Conservation (phyloP, 2,329 filamentous ascomycete genomes). For the Exophiala lecanii-corni region DNA sequence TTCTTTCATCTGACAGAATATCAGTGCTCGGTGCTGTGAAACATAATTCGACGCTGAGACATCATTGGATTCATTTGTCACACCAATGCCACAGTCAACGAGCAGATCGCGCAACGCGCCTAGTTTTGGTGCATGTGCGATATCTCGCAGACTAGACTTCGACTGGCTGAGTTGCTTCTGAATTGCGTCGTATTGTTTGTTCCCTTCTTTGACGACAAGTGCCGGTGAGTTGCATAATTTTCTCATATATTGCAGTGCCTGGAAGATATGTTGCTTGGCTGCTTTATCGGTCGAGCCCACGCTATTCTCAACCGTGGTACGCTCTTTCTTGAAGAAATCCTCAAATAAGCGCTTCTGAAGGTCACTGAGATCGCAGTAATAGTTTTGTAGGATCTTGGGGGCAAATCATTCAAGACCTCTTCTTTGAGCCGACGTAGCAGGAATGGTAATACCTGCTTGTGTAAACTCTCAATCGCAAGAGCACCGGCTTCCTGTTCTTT, state of each 20-base stretch:
- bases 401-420: slow-evolving; percentile 91
- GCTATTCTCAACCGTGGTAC: slow-evolving; percentile 79
- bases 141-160: slow-evolving; percentile 77
- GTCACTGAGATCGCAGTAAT: slow-evolving; percentile 96
- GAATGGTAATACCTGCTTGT: slow-evolving; percentile 97
- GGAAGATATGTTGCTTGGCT: slow-evolving; percentile 97
- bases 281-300: slow-evolving; percentile 83
- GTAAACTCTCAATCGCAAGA: slow-evolving; percentile 91
- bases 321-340: slow-evolving; percentile 90
- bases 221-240: slow-evolving; percentile 98
- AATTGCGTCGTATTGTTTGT: slow-evolving; percentile 83
- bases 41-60: slow-evolving; percentile 65
- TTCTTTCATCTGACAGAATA: slow-evolving; percentile 99
- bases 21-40: slow-evolving; percentile 88
- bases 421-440: slow-evolving; percentile 93
- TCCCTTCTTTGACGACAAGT: slow-evolving; percentile 89
- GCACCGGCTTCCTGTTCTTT: slow-evolving; percentile 98
- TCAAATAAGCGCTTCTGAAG: slow-evolving; percentile 93
- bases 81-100: slow-evolving; percentile 97
- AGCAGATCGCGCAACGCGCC: slow-evolving; percentile 83
- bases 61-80: slow-evolving; percentile 45
- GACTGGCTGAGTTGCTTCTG: slow-evolving; percentile 74
- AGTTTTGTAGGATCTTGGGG: slow-evolving; percentile 98
- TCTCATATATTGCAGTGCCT: slow-evolving; percentile 98
- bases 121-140: slow-evolving; percentile 86